These are phyloP conservation scores for Emydomyces testavorans DNA, from an alignment of 2,329 filamentous ascomycete genomes.

Conservation along the genomic window DNA sequence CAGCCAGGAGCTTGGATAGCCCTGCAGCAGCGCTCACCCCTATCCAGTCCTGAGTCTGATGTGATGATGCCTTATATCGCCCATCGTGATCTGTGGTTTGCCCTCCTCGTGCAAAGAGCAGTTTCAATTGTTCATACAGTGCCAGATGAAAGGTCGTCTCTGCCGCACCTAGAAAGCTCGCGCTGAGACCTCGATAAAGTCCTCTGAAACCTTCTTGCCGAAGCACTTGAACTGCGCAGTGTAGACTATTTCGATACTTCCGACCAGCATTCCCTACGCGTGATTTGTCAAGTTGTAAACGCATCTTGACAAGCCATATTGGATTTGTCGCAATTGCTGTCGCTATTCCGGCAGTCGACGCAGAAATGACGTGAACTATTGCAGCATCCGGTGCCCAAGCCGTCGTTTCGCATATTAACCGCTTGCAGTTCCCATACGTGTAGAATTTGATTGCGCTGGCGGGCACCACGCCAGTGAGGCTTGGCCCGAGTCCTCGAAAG, in stretches of 20 bases:
- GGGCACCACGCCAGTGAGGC: conserved; percentile 78
- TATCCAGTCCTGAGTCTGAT: no score
- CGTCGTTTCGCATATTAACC: conserved; percentile 24
- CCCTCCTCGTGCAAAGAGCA: not conserved
- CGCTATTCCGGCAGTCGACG: conserved; percentile 64
- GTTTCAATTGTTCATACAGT: conserved; percentile 85
- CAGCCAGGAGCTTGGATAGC: conserved; percentile 68
- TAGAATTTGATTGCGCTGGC: conserved; percentile 89
- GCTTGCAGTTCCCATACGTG: conserved; percentile 84
- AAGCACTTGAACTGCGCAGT: conserved; percentile 74
- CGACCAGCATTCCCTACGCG: conserved; percentile 53
- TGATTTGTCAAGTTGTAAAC: conserved; percentile 83
- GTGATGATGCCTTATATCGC: conserved; percentile 54
- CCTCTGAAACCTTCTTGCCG: conserved; percentile 67
- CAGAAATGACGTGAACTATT: conserved; percentile 60
- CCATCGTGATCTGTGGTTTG: conserved; percentile 45
- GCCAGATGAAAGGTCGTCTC: conserved; percentile 91
- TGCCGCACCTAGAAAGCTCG: conserved; percentile 79
- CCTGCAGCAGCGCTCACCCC: conserved; percentile 49
- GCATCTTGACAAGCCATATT: conserved; percentile 92
- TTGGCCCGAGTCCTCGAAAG: conserved; percentile 87
- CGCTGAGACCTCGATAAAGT: conserved; percentile 80
- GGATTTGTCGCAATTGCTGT: conserved; percentile 89
- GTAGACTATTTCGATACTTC: conserved; percentile 71
- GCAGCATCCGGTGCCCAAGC: conserved; percentile 55